Base-by-base conservation (phyloP, 2,329 filamentous ascomycete species). In the Acephala macrosclerotiorum region DNA sequence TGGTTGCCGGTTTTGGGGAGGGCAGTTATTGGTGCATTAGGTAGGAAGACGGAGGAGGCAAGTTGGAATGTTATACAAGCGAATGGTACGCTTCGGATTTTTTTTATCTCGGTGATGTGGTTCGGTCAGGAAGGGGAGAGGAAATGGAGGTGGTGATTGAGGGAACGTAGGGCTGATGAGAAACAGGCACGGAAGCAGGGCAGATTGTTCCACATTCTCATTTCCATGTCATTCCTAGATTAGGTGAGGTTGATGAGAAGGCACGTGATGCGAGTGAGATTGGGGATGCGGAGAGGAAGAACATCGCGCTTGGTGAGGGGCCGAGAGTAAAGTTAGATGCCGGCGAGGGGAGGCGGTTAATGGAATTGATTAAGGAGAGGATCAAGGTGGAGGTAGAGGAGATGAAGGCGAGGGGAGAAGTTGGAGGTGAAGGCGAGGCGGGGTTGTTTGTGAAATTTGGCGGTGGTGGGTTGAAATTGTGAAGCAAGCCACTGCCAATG, bases 131-230 rank as follows among this genome's bases (percentile, higher is more conserved):
- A 22, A 11, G n/a, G 11, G 20, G 25, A 3, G 25, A 12, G 22
- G 33, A 18, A 20, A 11, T 40, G 25, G 11, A 57, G 16, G 33
- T 57, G 12, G 4, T 16, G n/a, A 25, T 16, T 2, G 25, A 26
- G 20, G 14, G 22, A 16, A 18, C 7, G 29, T 22, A 2, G 20
- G 8, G 18, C 25, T 61, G 58, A 61, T 40, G 47, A 25, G 12
- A 55, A 25, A 63, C 69, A 87, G 87, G 94, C 11, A 88, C 89
- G 6, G 87, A 92, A 56, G 94, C 94, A 2, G 93, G 93, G 1
- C 94, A 97, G 80, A 93, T 96, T n/a, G 93, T 97, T 1, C 91
- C 91, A 36, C 94, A 97, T 77, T 89, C 95, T 58, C 94, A 97
- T 78, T 97, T 95, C 77, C 94, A 97, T 74, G 85, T 97, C 63